phyloP scores from a whole-genome alignment of 768 basidiomycete genomes.

The Candolleomyces efflorescens region DNA sequence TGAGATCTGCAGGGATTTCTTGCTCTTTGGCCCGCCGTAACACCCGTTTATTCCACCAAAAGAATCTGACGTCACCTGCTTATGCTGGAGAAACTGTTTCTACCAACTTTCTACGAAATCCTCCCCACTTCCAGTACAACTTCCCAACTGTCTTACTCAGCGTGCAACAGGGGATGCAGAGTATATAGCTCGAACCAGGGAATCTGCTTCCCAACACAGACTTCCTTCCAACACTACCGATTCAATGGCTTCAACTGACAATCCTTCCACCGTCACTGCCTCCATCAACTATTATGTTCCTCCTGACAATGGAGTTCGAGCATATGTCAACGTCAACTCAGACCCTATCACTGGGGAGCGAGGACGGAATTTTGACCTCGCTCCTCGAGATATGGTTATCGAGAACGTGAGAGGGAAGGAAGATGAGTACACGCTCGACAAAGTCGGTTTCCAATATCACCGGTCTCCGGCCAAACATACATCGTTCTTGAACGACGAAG shows the following conservation, averaged over 20 bases:
- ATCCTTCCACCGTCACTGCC: slow-evolving; percentile 5
- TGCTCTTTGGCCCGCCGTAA: too few relatives aligned
- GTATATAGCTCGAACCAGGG: too few relatives aligned
- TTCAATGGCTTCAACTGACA: neutral
- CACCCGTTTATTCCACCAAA: too few relatives aligned
- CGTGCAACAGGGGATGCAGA: too few relatives aligned
- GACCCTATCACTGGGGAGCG: slow-evolving; percentile 18
- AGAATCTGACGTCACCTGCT: too few relatives aligned
- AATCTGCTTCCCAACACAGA: too few relatives aligned
- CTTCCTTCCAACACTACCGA: neutral
- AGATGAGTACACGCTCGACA: slow-evolving; percentile 38
- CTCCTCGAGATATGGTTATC: slow-evolving; percentile 30
- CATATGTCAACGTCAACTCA: slow-evolving; percentile 20
- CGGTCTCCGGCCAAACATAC: slow-evolving; percentile 34
- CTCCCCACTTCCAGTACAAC: too few relatives aligned
- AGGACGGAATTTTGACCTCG: slow-evolving; percentile 15
- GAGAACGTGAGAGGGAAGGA: slow-evolving; percentile 55
- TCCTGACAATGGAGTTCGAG: slow-evolving; percentile 22
- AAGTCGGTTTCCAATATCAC: slow-evolving; percentile 45
- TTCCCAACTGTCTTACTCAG: too few relatives aligned
- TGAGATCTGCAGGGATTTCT: too few relatives aligned
- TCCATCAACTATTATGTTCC: slow-evolving; percentile 11
- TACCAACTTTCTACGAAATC: too few relatives aligned
- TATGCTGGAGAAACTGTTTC: too few relatives aligned
- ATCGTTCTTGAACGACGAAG: slow-evolving; percentile 34